phyloP scores from a whole-genome alignment of 345 rosid species.

The Brassica incana region DNA sequence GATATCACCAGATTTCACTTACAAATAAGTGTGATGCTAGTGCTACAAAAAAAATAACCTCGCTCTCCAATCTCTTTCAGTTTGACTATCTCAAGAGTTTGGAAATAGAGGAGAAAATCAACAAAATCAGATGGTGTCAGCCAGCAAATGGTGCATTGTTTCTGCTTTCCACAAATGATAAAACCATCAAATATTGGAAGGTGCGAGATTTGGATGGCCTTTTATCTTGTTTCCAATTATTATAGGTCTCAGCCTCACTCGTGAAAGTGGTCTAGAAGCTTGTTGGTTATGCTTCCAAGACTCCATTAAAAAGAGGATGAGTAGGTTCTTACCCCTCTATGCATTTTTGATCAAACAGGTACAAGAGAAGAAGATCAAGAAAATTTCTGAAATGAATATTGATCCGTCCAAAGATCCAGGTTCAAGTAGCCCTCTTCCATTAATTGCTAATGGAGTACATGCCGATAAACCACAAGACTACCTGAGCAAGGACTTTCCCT shows the following conservation, averaged over 20 bases:
- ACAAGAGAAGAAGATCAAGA: slow-evolving; percentile 93
- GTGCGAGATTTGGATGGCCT: slow-evolving; percentile 42
- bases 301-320: background rate
- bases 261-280: slow-evolving; percentile 17
- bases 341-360: slow-evolving; percentile 52
- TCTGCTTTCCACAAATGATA: slow-evolving; percentile 97
- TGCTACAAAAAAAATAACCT: slow-evolving; percentile 8
- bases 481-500: slow-evolving; percentile 51
- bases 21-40: background rate
- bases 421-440: slow-evolving; percentile 43
- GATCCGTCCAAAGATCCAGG: slow-evolving; percentile 53
- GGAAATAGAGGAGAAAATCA: slow-evolving; percentile 99
- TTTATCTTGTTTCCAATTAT: slow-evolving; percentile 16
- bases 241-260: background rate
- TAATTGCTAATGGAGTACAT: slow-evolving; percentile 60
- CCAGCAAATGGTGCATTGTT: slow-evolving; percentile 84
- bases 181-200: slow-evolving; percentile 99
- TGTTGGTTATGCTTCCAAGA: background rate
- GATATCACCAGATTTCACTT: background rate
- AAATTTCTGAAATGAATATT: slow-evolving; percentile 75
- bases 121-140: slow-evolving; percentile 99
- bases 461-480: slow-evolving; percentile 37
- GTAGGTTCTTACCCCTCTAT: background rate
- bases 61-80: slow-evolving; percentile 42
- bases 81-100: slow-evolving; percentile 99